These are phyloP conservation scores for Salvia sclarea DNA, from an alignment of 305 asterid genomes.

Conservation along the genomic window DNA sequence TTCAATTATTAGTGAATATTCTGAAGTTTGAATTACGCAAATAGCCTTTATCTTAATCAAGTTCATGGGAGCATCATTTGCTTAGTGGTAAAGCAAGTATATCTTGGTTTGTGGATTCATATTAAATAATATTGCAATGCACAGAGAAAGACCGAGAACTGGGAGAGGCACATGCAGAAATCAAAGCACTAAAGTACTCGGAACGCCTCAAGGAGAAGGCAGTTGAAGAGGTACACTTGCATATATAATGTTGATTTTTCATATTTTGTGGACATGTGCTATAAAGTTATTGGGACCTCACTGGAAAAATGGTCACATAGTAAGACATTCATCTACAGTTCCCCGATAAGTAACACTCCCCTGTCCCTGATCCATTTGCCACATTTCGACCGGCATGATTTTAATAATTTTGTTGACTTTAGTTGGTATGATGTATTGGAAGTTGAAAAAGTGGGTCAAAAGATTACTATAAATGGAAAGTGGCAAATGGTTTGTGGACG, in stretches of 20 bases:
- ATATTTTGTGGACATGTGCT: conserved; percentile 6
- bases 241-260: not conserved
- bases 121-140: conserved; percentile 30
- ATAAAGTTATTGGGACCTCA: not conserved
- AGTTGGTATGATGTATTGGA: no score
- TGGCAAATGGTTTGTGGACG: no score
- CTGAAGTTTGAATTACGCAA: conserved; percentile 28
- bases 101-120: conserved; percentile 10
- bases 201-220: conserved; percentile 90
- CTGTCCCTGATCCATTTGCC: no score
- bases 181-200: conserved; percentile 71
- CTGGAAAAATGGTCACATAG: not conserved
- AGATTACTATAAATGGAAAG: no score
- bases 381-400: no score
- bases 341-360: not conserved
- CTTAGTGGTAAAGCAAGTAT: conserved; percentile 8
- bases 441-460: no score
- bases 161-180: conserved; percentile 83
- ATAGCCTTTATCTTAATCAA: not conserved
- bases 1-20: conserved; percentile 10
- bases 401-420: no score
- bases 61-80: conserved; percentile 18
- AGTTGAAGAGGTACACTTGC: conserved; percentile 77
- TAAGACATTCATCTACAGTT: not conserved
- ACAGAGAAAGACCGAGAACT: conserved; percentile 87